Evolutionary conservation across 1,139 yeast species (phyloP).

Genomic region (Protomyces lactucae-debilis): DNA sequence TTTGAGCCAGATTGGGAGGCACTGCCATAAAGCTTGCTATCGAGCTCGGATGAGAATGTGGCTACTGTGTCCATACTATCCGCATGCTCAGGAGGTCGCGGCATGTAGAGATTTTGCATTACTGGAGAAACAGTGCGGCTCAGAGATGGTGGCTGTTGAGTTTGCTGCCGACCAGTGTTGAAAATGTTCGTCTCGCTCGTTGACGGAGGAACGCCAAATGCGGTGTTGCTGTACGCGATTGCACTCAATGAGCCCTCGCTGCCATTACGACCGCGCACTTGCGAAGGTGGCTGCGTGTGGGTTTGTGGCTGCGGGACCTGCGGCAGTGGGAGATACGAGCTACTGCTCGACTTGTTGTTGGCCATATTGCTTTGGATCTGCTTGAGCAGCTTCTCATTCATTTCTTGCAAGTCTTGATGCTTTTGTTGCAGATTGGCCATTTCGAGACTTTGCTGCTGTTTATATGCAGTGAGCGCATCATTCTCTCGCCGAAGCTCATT

Average conservation of each 20-base stretch:
- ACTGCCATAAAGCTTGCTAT: neutral
- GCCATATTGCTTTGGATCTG: slow-evolving; percentile 35
- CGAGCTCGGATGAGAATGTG: neutral
- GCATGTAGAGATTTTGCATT: neutral
- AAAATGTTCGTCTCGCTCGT: neutral
- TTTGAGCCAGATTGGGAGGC: neutral
- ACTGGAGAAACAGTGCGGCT: neutral
- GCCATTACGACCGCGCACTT: neutral
- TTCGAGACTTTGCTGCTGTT: slow-evolving; percentile 39
- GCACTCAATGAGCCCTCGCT: neutral
- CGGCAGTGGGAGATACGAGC: neutral
- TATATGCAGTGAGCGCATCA: slow-evolving; percentile 34
- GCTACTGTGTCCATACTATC: neutral
- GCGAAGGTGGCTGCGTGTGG: neutral
- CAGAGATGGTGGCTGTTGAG: neutral
- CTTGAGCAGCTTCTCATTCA: slow-evolving; percentile 41
- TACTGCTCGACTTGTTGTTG: neutral
- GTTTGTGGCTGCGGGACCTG: neutral
- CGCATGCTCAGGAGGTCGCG: neutral
- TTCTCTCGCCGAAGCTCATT: slow-evolving; percentile 39
- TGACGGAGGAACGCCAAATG: neutral
- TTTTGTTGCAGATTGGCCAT: slow-evolving; percentile 38
- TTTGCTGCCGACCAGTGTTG: neutral
- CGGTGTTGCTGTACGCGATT: neutral
- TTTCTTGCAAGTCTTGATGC: slow-evolving; percentile 41